These are phyloP conservation scores for Aspergillus sp. DNA, from an alignment of 2,329 filamentous ascomycete genomes.

Conservation along the genomic window DNA sequence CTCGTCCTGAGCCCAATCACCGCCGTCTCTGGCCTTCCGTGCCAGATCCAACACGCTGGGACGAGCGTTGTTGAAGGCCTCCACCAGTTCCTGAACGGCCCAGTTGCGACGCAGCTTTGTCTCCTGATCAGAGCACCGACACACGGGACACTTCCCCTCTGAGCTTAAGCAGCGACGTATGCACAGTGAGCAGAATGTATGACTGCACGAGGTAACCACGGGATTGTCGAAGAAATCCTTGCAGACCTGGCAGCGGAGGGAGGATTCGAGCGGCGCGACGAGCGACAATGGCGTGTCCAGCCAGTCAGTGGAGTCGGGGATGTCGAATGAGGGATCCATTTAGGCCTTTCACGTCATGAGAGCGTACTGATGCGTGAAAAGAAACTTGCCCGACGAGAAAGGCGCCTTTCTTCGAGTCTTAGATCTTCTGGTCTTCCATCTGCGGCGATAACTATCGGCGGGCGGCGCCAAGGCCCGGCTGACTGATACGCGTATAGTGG, in stretches of 20 bases:
- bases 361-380: neutral
- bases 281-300: constrained; percentile 38
- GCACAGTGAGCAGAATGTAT: constrained; percentile 95
- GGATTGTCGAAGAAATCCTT: constrained; percentile 95
- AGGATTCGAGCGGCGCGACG: constrained; percentile 58
- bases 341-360: neutral
- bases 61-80: constrained; percentile 63
- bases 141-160: constrained; percentile 82
- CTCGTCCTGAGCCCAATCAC: constrained; percentile 36
- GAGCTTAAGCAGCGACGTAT: constrained; percentile 76
- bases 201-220: constrained; percentile 87
- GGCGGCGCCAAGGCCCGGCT: constrained; percentile 29
- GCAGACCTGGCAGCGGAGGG: constrained; percentile 91
- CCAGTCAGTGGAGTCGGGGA: constrained; percentile 43
- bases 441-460: neutral
- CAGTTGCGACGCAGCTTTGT: constrained; percentile 77
- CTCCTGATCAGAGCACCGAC: constrained; percentile 70
- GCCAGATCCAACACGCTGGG: constrained; percentile 58
- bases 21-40: constrained; percentile 39
- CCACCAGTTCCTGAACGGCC: constrained; percentile 75
- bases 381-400: neutral
- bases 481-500: constrained; percentile 39
- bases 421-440: neutral
- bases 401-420: neutral
- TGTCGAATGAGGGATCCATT: constrained; percentile 32